Evolutionary conservation across 331 rosid genomes (phyloP), one percentile per base, ranked within the genome.

Genomic region (Pyracantha coccinea): DNA sequence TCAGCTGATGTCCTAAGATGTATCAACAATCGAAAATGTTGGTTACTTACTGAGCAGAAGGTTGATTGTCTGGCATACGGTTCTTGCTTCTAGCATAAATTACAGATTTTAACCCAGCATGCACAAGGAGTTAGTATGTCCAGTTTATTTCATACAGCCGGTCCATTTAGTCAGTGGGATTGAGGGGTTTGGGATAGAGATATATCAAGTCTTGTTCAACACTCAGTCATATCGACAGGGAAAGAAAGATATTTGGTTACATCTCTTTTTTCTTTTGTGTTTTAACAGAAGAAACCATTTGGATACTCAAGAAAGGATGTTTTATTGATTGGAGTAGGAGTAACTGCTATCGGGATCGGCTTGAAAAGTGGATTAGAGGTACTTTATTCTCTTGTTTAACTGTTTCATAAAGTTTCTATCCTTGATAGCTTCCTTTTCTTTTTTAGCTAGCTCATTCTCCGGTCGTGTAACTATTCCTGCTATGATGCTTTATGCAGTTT

Each of bases 291-390:
- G 83, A 79, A 83, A 24, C 87, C 96, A 24, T 95, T 95, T 65
- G 99, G 99, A 62, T 92, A 95, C 85, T 69, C 90, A 28, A 89
- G 99, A 86, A 95, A 95, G 83, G 99, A 95, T 85, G 97, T 92
- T 83, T 66, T 95, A 55, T 77, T 92, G 81, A 90, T 95, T 83
- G 99, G 99, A 71, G 33, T 95, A 45, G 97, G 97, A 68, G 85
- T 95, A 77, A 95, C 97, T 70, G 78, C 74, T 31, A 64, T 90
- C 21, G 99, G 99, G 53, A 9, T 85, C 78, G 97, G 86, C 83
- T 84, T 95, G 83, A 85, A 95, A 83, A 81, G 85, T 79, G 99
- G 99, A 84, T 76, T 95, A 65, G 97, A 92, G 97, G 99, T 35
- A 9, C n/a, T n/a, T n/a, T n/a, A n/a, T n/a, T n/a, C n/a, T n/a